Conservation (phyloP, 352 stramenopile species). For the Phytophthora pisi region DNA sequence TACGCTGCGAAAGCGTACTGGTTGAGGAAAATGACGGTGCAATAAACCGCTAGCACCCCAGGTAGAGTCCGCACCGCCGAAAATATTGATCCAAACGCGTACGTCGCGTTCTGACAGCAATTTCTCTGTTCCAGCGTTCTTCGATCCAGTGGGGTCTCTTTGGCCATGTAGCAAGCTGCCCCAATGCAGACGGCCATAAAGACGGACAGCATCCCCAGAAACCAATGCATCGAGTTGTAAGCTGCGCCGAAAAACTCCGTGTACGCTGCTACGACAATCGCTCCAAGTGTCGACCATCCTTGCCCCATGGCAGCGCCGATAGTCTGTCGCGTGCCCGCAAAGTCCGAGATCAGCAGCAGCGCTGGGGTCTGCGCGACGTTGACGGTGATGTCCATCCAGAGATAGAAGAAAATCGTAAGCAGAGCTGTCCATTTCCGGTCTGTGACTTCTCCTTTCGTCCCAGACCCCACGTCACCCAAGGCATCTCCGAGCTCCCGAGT, state of each 20-base stretch:
- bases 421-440: slow-evolving; percentile 52
- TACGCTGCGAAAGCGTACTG: slow-evolving; percentile 63
- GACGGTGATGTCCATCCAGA: slow-evolving; percentile 68
- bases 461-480: slow-evolving; percentile 43
- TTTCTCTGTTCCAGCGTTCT: slow-evolving; percentile 13
- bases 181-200: slow-evolving; percentile 41
- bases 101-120: slow-evolving; percentile 21
- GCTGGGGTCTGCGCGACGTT: slow-evolving; percentile 58
- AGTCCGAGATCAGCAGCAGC: slow-evolving; percentile 58
- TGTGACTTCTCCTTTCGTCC: slow-evolving; percentile 32
- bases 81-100: slow-evolving; percentile 40
- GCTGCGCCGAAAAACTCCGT: slow-evolving; percentile 55
- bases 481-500: slow-evolving; percentile 53
- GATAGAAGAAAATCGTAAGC: slow-evolving; percentile 64
- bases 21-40: slow-evolving; percentile 48
- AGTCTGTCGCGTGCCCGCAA: slow-evolving; percentile 61
- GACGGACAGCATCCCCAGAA: slow-evolving; percentile 58
- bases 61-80: slow-evolving; percentile 34
- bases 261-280: slow-evolving; percentile 55
- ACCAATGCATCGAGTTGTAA: slow-evolving; percentile 51
- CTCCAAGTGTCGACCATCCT: slow-evolving; percentile 53
- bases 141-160: slow-evolving; percentile 38
- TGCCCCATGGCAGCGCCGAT: slow-evolving; percentile 48
- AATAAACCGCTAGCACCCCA: slow-evolving; percentile 30
- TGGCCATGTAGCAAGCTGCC: slow-evolving; percentile 36